Conservation (phyloP, 768 basidiomycete species). For the Mycena indigotica region DNA sequence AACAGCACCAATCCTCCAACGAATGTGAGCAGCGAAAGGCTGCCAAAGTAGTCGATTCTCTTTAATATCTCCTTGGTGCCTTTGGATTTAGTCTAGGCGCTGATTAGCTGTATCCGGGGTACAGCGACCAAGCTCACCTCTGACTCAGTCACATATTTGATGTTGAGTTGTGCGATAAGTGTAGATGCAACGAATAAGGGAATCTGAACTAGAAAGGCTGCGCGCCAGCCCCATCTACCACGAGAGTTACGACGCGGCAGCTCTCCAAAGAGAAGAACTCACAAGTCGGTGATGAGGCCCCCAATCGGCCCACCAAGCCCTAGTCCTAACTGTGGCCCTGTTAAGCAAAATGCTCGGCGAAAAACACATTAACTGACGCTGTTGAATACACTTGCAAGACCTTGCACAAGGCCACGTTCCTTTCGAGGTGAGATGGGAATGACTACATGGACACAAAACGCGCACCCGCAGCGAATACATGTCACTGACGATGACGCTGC, state of each 20-base stretch:
- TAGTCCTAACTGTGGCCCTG: constrained; percentile 58
- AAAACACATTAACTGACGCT: constrained; percentile 58
- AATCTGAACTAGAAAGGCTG: not conserved
- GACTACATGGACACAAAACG: not conserved
- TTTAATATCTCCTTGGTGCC: constrained; percentile 67
- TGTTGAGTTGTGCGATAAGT: not conserved
- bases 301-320: constrained; percentile 85
- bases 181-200: not conserved
- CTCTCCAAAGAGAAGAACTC: constrained; percentile 56
- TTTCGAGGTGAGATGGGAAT: not conserved
- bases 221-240: not conserved
- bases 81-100: constrained; percentile 68
- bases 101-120: not conserved
- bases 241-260: not conserved
- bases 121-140: not conserved
- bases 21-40: constrained; percentile 53
- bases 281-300: constrained; percentile 71
- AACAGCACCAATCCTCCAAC: not conserved
- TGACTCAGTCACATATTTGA: constrained; percentile 39
- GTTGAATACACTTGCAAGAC: constrained; percentile 68
- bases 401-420: constrained; percentile 70
- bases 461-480: constrained; percentile 67
- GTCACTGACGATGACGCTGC: constrained; percentile 74
- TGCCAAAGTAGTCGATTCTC: constrained; percentile 79
- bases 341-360: not conserved